Base-by-base conservation (phyloP, 2,329 filamentous ascomycete species). In the Claviceps maximensis region DNA sequence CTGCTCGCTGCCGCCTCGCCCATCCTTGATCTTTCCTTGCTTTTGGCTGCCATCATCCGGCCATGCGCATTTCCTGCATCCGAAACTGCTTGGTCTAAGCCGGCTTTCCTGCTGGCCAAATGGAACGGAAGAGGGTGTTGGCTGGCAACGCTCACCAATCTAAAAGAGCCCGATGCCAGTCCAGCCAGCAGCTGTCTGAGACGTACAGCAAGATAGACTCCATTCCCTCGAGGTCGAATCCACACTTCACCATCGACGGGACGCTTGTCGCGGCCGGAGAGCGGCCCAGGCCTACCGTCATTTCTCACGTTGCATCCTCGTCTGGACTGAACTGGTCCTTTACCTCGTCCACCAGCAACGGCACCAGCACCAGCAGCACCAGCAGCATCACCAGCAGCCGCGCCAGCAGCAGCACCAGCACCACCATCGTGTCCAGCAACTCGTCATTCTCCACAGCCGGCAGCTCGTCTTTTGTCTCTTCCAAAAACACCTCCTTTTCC, bases 131-230 rank as follows among this genome's bases (percentile, higher is more conserved):
- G 42, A 55, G 46, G 41, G 15, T 31, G 40, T 44, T 38, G 41
- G 41, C 38, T 23, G 45, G 45, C 49, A 50, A 25, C 38, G 15
- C 44, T 47, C 2, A 38, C 48, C 9, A 44, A 49, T 21, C 27
- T 48, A 54, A 54, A 33, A 12, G 57, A 52, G 29, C 48, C 29
- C 12, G 45, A 50, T 36, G 44, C 44, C 19, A 49, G 53, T 21
- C 49, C 33, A 41, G 54, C 55, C 2, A 57, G 55, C 38, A 59
- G 53, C 23, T 47, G 23, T 33, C 56, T 54, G 13, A 52, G 44
- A 38, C 27, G 12, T 45, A 49, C 45, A 19, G 25, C 23, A 47
- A 21, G 4, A 52, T 54, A 21, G 53, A 54, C 44, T 38, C 49
- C 10, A 45, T 54, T 15, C 53, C 53, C 3, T 54, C 47, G 5